Conservation (phyloP, 2,329 filamentous ascomycete species). For the Fusarium bulbicola region DNA sequence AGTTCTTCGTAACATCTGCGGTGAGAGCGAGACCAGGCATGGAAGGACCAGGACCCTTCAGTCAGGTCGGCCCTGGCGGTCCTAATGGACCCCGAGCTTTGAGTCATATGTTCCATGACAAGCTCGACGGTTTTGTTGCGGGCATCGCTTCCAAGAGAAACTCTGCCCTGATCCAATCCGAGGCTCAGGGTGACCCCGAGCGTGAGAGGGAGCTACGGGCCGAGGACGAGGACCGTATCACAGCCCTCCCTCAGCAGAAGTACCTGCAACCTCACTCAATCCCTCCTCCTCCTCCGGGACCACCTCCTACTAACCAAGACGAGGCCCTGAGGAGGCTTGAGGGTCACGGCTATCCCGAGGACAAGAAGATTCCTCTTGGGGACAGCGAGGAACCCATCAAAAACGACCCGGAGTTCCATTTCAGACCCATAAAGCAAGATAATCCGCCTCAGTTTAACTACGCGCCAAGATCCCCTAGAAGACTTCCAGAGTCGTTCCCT, state of each 20-base stretch:
- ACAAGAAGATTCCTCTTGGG: slow-evolving; percentile 48
- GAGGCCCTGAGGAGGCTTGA: slow-evolving; percentile 61
- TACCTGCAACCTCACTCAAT: slow-evolving; percentile 65
- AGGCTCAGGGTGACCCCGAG: slow-evolving; percentile 81
- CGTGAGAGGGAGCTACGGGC: slow-evolving; percentile 80
- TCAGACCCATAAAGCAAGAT: slow-evolving; percentile 61
- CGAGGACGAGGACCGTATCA: slow-evolving; percentile 86
- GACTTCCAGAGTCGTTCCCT: slow-evolving; percentile 35
- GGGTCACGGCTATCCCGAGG: slow-evolving; percentile 57
- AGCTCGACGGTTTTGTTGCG: slow-evolving; percentile 86
- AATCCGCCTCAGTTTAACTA: slow-evolving; percentile 68
- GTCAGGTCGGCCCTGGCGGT: slow-evolving; percentile 32
- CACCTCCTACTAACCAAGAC: slow-evolving; percentile 49
- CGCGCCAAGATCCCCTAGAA: slow-evolving; percentile 58
- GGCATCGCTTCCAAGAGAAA: slow-evolving; percentile 88
- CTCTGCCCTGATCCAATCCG: slow-evolving; percentile 82
- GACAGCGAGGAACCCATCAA: slow-evolving; percentile 27
- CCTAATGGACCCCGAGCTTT: slow-evolving; percentile 62
- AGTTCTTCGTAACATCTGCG: slow-evolving; percentile 91
- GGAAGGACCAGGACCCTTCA: slow-evolving; percentile 57
- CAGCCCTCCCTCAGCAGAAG: slow-evolving; percentile 77
- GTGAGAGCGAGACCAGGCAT: slow-evolving; percentile 47
- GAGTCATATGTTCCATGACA: slow-evolving; percentile 82
- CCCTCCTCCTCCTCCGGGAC: slow-evolving; percentile 43
- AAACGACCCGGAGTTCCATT: slow-evolving; percentile 62